Evolutionary conservation across 495 filamentous ascomycete genomes (phyloP).

Genomic region (Talaromyces nanjingensis): DNA sequence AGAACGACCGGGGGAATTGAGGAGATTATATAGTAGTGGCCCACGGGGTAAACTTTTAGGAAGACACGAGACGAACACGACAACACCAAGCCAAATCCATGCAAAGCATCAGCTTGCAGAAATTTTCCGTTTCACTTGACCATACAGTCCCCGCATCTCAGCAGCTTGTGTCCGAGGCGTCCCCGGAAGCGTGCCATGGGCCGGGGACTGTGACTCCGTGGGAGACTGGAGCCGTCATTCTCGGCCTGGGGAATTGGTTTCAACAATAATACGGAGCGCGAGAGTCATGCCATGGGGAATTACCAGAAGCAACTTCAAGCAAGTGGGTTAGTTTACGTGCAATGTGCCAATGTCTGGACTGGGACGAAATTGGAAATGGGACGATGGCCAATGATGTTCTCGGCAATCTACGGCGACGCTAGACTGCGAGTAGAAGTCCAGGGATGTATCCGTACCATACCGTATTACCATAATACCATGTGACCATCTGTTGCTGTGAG

Average conservation of each 20-base stretch:
- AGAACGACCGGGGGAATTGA: neutral
- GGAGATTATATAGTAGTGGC: slow-evolving; percentile 7
- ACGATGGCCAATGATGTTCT: slow-evolving; percentile 4
- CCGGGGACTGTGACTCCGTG: neutral
- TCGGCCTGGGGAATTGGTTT: slow-evolving; percentile 3
- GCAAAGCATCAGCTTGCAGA: neutral
- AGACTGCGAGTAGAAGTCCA: neutral
- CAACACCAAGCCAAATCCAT: neutral
- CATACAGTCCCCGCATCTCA: neutral
- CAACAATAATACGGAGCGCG: neutral
- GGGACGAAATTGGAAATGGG: slow-evolving; percentile 1
- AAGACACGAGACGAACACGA: neutral
- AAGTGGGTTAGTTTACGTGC: neutral
- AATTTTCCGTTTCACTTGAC: slow-evolving; percentile 1
- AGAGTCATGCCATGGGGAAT: neutral
- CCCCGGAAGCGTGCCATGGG: slow-evolving; percentile 8
- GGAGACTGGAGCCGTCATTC: slow-evolving; percentile 3
- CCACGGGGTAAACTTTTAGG: neutral
- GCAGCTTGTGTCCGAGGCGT: neutral
- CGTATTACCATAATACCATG: neutral
- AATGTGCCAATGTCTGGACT: neutral
- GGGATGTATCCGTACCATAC: neutral
- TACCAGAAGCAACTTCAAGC: no score
- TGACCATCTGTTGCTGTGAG: neutral
- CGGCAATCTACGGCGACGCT: slow-evolving; percentile 1